Evolutionary conservation across 2,329 filamentous ascomycete genomes (phyloP), one percentile per base, ranked within the genome.

Genomic region (Penicillium capsulatum): DNA sequence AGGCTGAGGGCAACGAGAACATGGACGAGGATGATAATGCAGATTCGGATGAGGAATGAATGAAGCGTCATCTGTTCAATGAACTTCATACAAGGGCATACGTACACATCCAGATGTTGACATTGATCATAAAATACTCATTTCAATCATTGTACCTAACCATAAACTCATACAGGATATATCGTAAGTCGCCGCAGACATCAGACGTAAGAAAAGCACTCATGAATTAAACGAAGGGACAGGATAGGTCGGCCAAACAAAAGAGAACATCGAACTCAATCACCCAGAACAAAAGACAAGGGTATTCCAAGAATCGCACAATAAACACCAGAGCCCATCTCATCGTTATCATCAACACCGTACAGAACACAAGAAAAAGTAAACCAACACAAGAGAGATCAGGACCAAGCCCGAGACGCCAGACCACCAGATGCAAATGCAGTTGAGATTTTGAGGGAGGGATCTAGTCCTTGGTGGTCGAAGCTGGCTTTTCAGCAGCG

Each of bases 371-470:
- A 29, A 17, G 19, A 20, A 35, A 41, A 30, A 22, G 19, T 17
- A 36, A 30, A 34, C 28, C 34, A 16, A 32, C 33, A 7, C 29
- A 35, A 22, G 35, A 32, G 31, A 27, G 27, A 40, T 16, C 27
- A 38, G 13, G 14, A n/a, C n/a, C n/a, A n/a, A n/a, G n/a, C n/a
- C n/a, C n/a, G n/a, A 40, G 34, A 48, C 45, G 43, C 37, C 44
- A 22, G 31, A 19, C 19, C 19, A 36, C 34, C 26, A 36, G 30
- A 51, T 53, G 48, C 48, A 51, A 34, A 52, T 52, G 48, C 47
- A 42, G 31, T 24, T 40, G 14, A n/a, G 22, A 22, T 39, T 39
- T 24, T 36, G 13, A 28, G 30, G 26, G 28, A 27, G 20, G 29
- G 46, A 36, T 16, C 32, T 10, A 3, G 29, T 17, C 11, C n/a